Evolutionary conservation across 495 filamentous ascomycete species (phyloP).

Genomic region (Aspergillus steynii): DNA sequence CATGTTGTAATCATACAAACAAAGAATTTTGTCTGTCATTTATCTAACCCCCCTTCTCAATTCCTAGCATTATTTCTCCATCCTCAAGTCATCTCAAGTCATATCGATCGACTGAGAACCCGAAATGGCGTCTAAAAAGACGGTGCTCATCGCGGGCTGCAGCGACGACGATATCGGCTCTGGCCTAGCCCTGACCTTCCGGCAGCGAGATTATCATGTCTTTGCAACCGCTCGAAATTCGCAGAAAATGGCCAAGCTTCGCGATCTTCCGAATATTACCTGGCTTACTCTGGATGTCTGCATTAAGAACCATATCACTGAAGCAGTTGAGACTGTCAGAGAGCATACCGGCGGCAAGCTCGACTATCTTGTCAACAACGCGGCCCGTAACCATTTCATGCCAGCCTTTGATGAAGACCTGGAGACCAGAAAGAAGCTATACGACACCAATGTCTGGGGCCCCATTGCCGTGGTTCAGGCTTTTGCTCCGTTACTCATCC

Average conservation of each 20-base stretch:
- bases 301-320: constrained; percentile 11
- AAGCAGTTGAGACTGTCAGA: constrained; percentile 48
- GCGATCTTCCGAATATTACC: constrained; percentile 9
- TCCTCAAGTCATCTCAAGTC: no score
- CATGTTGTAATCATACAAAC: no score
- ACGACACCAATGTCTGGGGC: constrained; percentile 65
- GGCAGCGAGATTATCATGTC: constrained; percentile 30
- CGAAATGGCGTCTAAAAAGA: not conserved
- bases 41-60: no score
- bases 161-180: constrained; percentile 45
- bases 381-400: constrained; percentile 53
- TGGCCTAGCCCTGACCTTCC: constrained; percentile 41
- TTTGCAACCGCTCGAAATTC: constrained; percentile 40
- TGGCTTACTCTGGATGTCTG: constrained; percentile 24
- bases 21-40: no score
- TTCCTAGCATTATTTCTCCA: no score
- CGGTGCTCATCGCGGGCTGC: constrained; percentile 53
- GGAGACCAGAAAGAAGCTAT: constrained; percentile 52
- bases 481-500: constrained; percentile 54
- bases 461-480: constrained; percentile 54
- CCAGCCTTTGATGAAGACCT: constrained; percentile 55
- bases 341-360: constrained; percentile 55
- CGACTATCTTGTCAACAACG: constrained; percentile 70
- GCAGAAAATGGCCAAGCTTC: constrained; percentile 29
- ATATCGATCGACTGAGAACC: no score